Evolutionary conservation across 192 early-diverging fungal species (phyloP).

Genomic region (Jimgerdemannia flammicorona): DNA sequence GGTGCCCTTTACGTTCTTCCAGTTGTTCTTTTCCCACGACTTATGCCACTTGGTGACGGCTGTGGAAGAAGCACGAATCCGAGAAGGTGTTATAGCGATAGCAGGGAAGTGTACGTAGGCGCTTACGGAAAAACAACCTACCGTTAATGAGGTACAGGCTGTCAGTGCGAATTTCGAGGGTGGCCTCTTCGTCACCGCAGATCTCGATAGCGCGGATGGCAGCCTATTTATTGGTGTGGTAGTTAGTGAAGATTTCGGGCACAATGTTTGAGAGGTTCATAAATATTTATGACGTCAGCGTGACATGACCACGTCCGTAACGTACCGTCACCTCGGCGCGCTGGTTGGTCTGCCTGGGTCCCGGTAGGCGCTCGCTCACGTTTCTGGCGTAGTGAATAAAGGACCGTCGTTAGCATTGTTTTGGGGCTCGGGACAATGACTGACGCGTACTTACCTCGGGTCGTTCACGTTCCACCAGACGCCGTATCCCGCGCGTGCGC

Average conservation of each 20-base stretch:
- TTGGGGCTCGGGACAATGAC: constrained; percentile 3
- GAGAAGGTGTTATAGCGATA: neutral
- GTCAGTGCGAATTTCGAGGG: constrained; percentile 70
- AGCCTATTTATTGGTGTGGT: constrained; percentile 34
- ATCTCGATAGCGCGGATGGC: constrained; percentile 50
- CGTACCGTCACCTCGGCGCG: constrained; percentile 63
- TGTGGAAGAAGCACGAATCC: constrained; percentile 11
- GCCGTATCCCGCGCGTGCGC: constrained; percentile 77
- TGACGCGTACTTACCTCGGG: constrained; percentile 42
- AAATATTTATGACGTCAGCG: neutral
- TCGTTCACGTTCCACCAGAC: constrained; percentile 77
- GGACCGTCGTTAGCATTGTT: neutral
- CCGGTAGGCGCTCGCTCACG: constrained; percentile 47
- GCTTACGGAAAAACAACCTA: constrained; percentile 1
- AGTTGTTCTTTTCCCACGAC: constrained; percentile 68
- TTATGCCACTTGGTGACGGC: constrained; percentile 64
- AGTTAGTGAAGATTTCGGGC: no score
- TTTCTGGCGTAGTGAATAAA: constrained; percentile 36
- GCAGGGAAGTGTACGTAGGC: neutral
- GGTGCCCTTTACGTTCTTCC: constrained; percentile 51
- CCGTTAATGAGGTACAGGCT: constrained; percentile 73
- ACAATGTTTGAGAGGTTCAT: neutral
- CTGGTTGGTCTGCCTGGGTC: constrained; percentile 64
- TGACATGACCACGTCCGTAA: no score
- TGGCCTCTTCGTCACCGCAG: constrained; percentile 21